Evolutionary conservation across 225 moss, liverwort and hornwort species (phyloP).

Genomic region (Pleurozium schreberi): DNA sequence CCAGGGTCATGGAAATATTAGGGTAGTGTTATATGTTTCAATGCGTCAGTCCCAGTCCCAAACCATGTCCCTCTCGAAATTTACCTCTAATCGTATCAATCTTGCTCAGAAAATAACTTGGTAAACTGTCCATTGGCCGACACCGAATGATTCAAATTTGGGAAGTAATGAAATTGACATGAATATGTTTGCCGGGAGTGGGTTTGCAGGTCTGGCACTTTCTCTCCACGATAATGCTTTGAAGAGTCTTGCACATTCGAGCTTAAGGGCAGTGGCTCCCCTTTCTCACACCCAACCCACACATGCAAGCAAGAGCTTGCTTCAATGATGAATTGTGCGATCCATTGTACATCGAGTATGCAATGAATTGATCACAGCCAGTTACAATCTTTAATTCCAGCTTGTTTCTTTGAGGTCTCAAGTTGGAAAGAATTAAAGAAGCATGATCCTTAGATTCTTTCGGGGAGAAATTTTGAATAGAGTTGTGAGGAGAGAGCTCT

Average conservation of each 20-base stretch:
- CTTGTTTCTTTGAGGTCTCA: not conserved
- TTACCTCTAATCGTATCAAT: not conserved
- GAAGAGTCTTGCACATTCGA: not conserved
- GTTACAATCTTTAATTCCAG: not conserved
- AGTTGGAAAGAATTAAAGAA: not conserved
- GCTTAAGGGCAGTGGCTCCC: not conserved
- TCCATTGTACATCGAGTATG: not conserved
- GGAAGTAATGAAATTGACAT: not conserved
- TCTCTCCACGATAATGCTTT: not conserved
- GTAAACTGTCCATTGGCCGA: not conserved
- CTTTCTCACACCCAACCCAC: not conserved
- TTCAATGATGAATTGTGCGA: not conserved
- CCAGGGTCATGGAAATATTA: not conserved
- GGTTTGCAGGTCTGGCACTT: constrained; percentile 21
- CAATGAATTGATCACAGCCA: not conserved
- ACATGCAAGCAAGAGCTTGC: constrained; percentile 3
- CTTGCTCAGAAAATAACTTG: not conserved
- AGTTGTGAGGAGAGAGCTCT: constrained; percentile 6
- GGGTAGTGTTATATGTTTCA: not conserved
- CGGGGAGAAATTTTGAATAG: constrained; percentile 23
- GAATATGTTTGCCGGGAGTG: not conserved
- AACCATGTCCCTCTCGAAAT: not conserved
- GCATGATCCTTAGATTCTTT: constrained; percentile 10
- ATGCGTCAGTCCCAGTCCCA: not conserved
- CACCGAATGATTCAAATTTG: not conserved